Evolutionary conservation across 1,139 yeast genomes (phyloP), one percentile per base, ranked within the genome.

Genomic region (Pichia sp.): DNA sequence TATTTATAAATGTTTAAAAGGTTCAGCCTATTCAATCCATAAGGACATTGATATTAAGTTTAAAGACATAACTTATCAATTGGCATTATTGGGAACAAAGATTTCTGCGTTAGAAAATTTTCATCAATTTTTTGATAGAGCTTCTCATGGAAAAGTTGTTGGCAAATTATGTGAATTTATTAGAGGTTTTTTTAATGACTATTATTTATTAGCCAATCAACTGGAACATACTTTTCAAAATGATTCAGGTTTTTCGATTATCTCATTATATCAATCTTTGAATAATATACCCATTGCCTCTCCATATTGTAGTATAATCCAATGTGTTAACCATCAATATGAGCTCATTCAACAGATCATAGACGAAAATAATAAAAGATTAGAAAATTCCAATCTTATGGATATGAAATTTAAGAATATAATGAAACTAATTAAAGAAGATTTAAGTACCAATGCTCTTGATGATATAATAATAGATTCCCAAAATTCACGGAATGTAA

Each of bases 11-110:
- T 59, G 74, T 38, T 65, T 83, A 4, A 62, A 61, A 20, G 95
- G 95, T 0, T 94, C 95, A 1, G 92, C 84, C 48, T 89, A 74
- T 63, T 74, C 78, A 52, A 74, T 87, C 27, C 82, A 85, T 34
- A 82, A 79, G 54, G 79, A 79, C 49, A 67, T 92, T 55, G 95
- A 87, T 57, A 72, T 86, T 1, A 78, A 90, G 32, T 69, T 87
- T 51, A 84, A 83, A 58, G 84, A 82, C 40, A 71, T 87, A n/a
- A 74, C 90, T 22, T 76, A 77, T 55, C 71, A 77, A 46, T 63
- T 89, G 35, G 73, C 80, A 12, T 74, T 69, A 41, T 67, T 71
- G 41, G 96, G 96, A 1, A 79, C 80, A 54, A 73, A 74, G 60
- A 84, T 76, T 57, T 67, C 74, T 35, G 76, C 78, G 4, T 68